Percentiles rank a stretch among this genome's conserved stretches.
Conservation (phyloP, 768 basidiomycete genomes). For the Clathrus columnatus region DNA sequence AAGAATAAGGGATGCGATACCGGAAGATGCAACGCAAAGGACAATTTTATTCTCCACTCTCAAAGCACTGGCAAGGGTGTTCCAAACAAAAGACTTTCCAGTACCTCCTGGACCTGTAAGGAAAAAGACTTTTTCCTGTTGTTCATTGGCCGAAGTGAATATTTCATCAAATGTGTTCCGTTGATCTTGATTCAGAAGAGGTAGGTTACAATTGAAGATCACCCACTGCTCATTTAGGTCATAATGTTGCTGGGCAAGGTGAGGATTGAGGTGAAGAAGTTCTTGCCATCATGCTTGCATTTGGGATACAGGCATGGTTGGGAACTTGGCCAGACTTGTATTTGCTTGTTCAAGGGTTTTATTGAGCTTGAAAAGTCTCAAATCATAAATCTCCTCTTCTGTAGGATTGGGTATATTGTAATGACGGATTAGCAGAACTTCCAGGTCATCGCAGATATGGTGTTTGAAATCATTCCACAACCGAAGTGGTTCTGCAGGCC, state of each 20-base stretch:
- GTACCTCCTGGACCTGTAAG: conserved; percentile 34
- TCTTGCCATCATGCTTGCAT: not conserved
- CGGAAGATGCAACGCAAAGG: conserved; percentile 42
- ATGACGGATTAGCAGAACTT: conserved; percentile 14
- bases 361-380: conserved; percentile 34
- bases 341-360: conserved; percentile 20
- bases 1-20: conserved; percentile 37
- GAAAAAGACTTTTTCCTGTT: conserved; percentile 25
- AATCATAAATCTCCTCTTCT: conserved; percentile 28
- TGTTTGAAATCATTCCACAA: conserved; percentile 32
- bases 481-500: conserved; percentile 22
- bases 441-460: conserved; percentile 36
- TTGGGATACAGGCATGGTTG: conserved; percentile 5
- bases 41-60: conserved; percentile 24
- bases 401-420: conserved; percentile 16
- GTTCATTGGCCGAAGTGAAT: conserved; percentile 18
- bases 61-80: conserved; percentile 24
- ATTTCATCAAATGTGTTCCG: conserved; percentile 21
- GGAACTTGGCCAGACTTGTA: conserved; percentile 17
- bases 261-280: conserved; percentile 9
- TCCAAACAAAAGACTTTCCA: conserved; percentile 39
- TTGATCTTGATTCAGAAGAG: conserved; percentile 25
- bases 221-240: conserved; percentile 1
- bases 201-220: not conserved
- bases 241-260: conserved; percentile 14